Conservation (phyloP, 805 yeast species). For the Grigorovia transvaalensis region DNA sequence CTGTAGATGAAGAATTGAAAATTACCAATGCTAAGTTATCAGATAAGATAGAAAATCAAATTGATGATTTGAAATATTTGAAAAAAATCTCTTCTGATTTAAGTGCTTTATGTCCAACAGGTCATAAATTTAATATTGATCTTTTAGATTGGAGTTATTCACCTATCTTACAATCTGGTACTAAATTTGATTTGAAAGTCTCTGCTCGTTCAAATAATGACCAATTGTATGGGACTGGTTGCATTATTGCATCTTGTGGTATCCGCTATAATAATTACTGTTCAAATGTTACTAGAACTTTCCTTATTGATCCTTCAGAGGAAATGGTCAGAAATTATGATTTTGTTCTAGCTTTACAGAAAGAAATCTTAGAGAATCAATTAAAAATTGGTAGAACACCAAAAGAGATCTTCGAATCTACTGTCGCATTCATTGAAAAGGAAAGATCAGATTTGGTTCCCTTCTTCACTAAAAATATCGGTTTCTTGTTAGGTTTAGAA, state of each 20-base stretch:
- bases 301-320: conserved; percentile 77
- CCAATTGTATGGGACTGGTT: conserved; percentile 59
- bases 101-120: conserved; percentile 26
- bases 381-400: conserved; percentile 61
- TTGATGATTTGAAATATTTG: conserved; percentile 69
- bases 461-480: conserved; percentile 67
- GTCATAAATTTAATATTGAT: conserved; percentile 63
- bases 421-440: conserved; percentile 46
- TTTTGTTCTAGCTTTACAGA: conserved; percentile 59
- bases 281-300: conserved; percentile 79
- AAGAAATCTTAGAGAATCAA: conserved; percentile 41
- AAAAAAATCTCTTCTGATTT: conserved; percentile 42
- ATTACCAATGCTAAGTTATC: conserved; percentile 63
- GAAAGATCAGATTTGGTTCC: conserved; percentile 56
- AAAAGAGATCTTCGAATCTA: conserved; percentile 55
- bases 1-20: conserved; percentile 77
- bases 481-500: conserved; percentile 84
- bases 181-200: conserved; percentile 71
- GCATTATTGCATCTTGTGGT: conserved; percentile 75
- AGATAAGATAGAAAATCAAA: conserved; percentile 67
- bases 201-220: conserved; percentile 67
- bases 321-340: conserved; percentile 74
- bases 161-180: conserved; percentile 85
- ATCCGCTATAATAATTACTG: conserved; percentile 82
- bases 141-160: conserved; percentile 88